Evolutionary conservation across 306 rosid genomes (phyloP).

Genomic region (Dalbergia oliveri): DNA sequence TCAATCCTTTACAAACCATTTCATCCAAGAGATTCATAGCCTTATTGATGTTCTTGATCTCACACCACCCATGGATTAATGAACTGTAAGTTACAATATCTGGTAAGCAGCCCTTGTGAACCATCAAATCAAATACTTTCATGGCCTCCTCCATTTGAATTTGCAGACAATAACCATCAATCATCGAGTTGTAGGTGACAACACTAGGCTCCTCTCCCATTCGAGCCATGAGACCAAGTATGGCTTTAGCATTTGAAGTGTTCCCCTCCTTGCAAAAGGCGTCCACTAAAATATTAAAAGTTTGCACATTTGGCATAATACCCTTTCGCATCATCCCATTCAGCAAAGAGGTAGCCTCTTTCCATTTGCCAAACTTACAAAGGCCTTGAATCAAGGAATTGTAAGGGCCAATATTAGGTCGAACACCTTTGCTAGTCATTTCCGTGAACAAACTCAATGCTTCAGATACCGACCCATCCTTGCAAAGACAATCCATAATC

Average conservation of each 20-base stretch:
- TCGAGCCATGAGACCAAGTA: constrained; percentile 19
- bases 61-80: constrained; percentile 45
- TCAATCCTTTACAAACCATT: constrained; percentile 9
- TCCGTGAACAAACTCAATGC: constrained; percentile 40
- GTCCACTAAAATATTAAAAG: constrained; percentile 8
- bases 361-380: constrained; percentile 36
- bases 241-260: not conserved
- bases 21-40: constrained; percentile 41
- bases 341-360: constrained; percentile 15
- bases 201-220: constrained; percentile 24
- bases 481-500: constrained; percentile 43
- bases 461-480: constrained; percentile 35
- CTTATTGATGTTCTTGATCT: constrained; percentile 34
- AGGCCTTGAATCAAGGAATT: constrained; percentile 39
- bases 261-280: constrained; percentile 28
- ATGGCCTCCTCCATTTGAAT: constrained; percentile 27
- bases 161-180: constrained; percentile 19
- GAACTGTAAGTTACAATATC: constrained; percentile 41
- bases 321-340: constrained; percentile 12
- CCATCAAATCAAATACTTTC: constrained; percentile 38
- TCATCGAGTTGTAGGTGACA: constrained; percentile 30
- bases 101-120: constrained; percentile 18
- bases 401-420: constrained; percentile 21
- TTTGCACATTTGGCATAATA: constrained; percentile 1
- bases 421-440: constrained; percentile 40